Base-by-base conservation (phyloP, 345 rosid species). In the Diplotaxis tenuifolia region DNA sequence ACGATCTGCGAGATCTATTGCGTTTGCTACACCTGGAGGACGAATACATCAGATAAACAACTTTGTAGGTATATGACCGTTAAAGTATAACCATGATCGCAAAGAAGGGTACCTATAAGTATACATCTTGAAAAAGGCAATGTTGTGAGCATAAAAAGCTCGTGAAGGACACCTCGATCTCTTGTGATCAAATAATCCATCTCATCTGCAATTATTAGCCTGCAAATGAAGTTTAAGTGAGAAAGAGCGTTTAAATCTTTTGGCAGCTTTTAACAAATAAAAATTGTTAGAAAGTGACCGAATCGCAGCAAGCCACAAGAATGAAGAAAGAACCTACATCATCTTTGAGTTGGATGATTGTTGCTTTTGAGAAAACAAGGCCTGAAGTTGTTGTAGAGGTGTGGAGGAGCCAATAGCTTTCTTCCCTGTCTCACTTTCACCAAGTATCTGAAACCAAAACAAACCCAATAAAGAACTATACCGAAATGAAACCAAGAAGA, bases 141-240 rank as follows among this genome's bases (percentile, higher is more conserved):
- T 65, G 96, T 85, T 76, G 98, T 89, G 40, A 94, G 90, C 96
- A 89, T 85, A 81, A 94, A 94, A 60, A 94, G 89, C 74, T 94
- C 95, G 71, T 91, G 88, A 40, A 91, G 91, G 58, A 91, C 93
- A 47, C 86, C 90, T 14, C 86, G 80, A 72, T 91, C 98, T 77
- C 67, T 87, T 12, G 96, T 89, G 9, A 93, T 86, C 79, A 94
- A 71, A 78, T 86, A 91, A 79, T 94, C 98, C 86, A 94, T 72
- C 83, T 91, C 98, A 79, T 91, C 98, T 2, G 86, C 95, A 75
- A 91, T 80, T 42, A 94, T 65, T 32, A 94, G 52, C 88, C 98
- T 89, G 89, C 60, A 81, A 31, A 42, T 72, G 52, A 0, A 22
- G 56, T 2, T 64, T 38, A 11, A 0, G 18, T 50, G 4, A 34